These are phyloP conservation scores for Coniella lustricola DNA, from an alignment of 2,329 filamentous ascomycete species.

Conservation along the genomic window DNA sequence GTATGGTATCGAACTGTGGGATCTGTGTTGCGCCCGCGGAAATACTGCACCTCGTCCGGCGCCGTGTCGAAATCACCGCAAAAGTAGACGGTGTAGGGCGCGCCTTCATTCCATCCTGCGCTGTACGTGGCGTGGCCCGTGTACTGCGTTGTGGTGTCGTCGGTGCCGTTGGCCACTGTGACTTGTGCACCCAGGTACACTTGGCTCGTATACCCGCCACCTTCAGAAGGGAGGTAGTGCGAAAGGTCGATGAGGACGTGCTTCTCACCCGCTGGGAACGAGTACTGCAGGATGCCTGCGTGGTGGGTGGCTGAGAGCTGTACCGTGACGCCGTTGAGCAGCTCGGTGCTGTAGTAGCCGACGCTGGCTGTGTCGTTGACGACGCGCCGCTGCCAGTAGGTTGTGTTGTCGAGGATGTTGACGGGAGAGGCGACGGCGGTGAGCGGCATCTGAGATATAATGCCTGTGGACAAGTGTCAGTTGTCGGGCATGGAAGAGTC, in stretches of 20 bases:
- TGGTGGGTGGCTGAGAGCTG: conserved; percentile 43
- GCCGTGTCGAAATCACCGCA: conserved; percentile 34
- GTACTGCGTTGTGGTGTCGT: conserved; percentile 6
- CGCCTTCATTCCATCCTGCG: conserved; percentile 37
- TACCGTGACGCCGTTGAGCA: conserved; percentile 41
- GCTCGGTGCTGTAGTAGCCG: conserved; percentile 45
- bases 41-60: conserved; percentile 29
- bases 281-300: conserved; percentile 44
- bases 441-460: conserved; percentile 43
- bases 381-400: conserved; percentile 37
- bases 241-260: conserved; percentile 40
- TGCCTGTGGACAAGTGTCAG: conserved; percentile 6
- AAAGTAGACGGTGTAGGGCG: conserved; percentile 36
- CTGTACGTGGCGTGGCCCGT: conserved; percentile 39
- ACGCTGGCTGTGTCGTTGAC: conserved; percentile 38
- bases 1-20: conserved; percentile 23
- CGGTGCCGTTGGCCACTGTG: conserved; percentile 29
- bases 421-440: conserved; percentile 32
- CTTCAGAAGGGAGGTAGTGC: conserved; percentile 38
- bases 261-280: conserved; percentile 35
- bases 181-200: conserved; percentile 29
- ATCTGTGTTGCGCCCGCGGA: conserved; percentile 40
- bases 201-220: conserved; percentile 35
- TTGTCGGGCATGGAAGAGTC: not conserved
- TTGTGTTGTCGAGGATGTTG: conserved; percentile 39